Conservation (phyloP, 768 basidiomycete genomes). For the Clavulina sp. region DNA sequence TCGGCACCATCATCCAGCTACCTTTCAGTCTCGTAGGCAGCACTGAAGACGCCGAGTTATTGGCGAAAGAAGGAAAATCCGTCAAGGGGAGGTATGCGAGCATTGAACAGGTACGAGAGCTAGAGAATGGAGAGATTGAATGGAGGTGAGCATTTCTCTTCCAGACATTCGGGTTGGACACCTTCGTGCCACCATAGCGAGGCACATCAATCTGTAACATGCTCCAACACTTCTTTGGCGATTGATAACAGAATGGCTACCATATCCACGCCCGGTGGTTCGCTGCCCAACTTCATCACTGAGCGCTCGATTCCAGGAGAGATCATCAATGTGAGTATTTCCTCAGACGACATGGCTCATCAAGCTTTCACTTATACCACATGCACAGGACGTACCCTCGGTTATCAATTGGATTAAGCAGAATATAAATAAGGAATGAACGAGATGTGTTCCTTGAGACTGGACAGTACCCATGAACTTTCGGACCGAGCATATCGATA, state of each 20-base stretch:
- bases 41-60: neutral
- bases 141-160: slow-evolving; percentile 6
- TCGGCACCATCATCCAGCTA: slow-evolving; percentile 2
- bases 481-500: too few relatives aligned
- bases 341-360: too few relatives aligned
- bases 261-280: neutral
- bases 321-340: slow-evolving; percentile 5
- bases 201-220: neutral
- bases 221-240: neutral
- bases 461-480: too few relatives aligned
- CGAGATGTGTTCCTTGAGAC: too few relatives aligned
- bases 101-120: slow-evolving; percentile 4
- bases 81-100: slow-evolving; percentile 5
- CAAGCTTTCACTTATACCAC: too few relatives aligned
- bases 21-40: slow-evolving; percentile 7
- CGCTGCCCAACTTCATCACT: slow-evolving; percentile 3
- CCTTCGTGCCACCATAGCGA: too few relatives aligned
- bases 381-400: too few relatives aligned
- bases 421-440: too few relatives aligned
- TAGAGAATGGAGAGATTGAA: slow-evolving; percentile 6
- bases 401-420: too few relatives aligned
- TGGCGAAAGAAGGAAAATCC: slow-evolving; percentile 4
- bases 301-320: neutral
- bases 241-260: slow-evolving; percentile 6
- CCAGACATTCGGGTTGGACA: too few relatives aligned